Base-by-base conservation (phyloP, 164 flowering plant genomes). In the Protea cynaroides region DNA sequence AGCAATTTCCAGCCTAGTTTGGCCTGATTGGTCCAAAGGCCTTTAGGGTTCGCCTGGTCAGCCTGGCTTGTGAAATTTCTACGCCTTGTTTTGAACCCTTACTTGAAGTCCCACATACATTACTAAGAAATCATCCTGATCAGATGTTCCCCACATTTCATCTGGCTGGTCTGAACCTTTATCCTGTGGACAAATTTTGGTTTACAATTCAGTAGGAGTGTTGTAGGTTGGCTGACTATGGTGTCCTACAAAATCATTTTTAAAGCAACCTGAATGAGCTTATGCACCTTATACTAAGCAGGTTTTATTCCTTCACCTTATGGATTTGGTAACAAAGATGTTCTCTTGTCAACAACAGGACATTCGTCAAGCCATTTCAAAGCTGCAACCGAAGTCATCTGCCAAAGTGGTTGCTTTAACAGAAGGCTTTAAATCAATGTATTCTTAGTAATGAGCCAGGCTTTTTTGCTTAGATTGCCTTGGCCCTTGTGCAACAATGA, bases 401-500 rank as follows among this genome's bases (percentile, higher is more conserved):
- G 90, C 84, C 25, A 90, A 89, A 74, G 95, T 94, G 70, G 78
- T 80, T 65, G 84, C 90, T 60, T 81, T 90, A 52, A 87, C 90
- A 25, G 97, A 94, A 76, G 97, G 98, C 40, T 94, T 94, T 80
- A 94, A 81, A 67, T 86, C 93, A 50, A 69, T 54, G 72, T 63
- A 85, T 66, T 44, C 84, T 10, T 73, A 71, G 63, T 37, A 4
- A 21, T 52, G 21, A 7, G 7, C 24, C 23, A 0, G 12, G 1
- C 55, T 52, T 24, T 19, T 19, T 52, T 9, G 8, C 12, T 52
- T 52, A 15, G 52, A 49, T 49, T 49, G n/a, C 6, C 17, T 12
- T 9, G 7, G 2, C 2, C 6, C 17, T 12, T 49, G 52, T 15
- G 18, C 17, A 18, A 18, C n/a, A 1, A 18, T 15, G 17, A 49